Base-by-base conservation (phyloP, 1,284 basidiomycete species). In the Rugosomyces carneus region DNA sequence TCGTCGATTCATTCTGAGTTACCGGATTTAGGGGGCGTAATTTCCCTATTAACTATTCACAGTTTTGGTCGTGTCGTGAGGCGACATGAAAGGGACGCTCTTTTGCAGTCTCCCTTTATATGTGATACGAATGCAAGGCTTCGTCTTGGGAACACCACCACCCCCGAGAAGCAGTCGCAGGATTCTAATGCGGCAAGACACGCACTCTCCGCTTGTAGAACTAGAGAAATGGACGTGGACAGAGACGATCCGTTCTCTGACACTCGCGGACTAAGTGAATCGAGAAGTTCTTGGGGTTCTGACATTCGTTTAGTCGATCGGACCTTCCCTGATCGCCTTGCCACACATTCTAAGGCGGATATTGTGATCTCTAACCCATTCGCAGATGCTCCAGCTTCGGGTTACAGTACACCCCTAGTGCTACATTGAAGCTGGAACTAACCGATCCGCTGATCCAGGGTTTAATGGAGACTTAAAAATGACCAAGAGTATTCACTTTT, bases 31-130 rank as follows among this genome's bases (percentile, higher is more conserved):
- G 81, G 78, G 80, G 68, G 69, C 5, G 57, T 81, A 29, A 70
- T 81, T 20, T 83, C 81, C 0, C 38, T 76, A 11, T 65, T 81
- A 38, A 72, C 76, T 5, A 70, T 82, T 48, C 77, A 81, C 51
- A 82, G 78, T 57, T 81, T 80, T 56, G 68, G 73, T 35, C 71
- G 79, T 23, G 81, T 82, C 8, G 71, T 83, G 16, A 69, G 66
- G 15, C 72, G 81, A n/a, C 77, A 83, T 53, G 81, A 84, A 58
- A 64, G 71, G 35, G 81, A 84, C 47, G 71, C 72, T 0, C 59
- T 80, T 23, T 57, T 82, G 11, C 73, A 75, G 46, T 69, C 75
- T 48, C 72, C 76, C 2, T 61, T 65, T 4, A 63, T 68, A 11
- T 78, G 72, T 64, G 54, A 56, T 32, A 54, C 46, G 15, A 36